phyloP scores from a whole-genome alignment of 768 basidiomycete genomes.

The Pilatotrama ljubarskyi region DNA sequence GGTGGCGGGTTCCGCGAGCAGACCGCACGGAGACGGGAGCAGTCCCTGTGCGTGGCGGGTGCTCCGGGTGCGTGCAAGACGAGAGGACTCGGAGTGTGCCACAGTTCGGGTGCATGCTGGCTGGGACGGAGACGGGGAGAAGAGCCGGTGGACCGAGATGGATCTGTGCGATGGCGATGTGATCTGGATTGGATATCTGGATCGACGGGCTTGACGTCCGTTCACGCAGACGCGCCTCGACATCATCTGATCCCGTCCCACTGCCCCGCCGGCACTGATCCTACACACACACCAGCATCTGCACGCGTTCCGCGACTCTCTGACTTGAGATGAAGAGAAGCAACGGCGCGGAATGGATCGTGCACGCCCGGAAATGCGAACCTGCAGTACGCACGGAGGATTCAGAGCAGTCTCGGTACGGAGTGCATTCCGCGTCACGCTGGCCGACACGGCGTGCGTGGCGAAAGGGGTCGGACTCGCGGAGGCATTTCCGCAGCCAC shows the following conservation, averaged over 20 bases:
- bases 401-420: not conserved
- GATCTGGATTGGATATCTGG: conserved; percentile 14
- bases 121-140: not conserved
- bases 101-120: not conserved
- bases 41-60: not conserved
- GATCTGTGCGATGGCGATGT: conserved; percentile 13
- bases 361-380: not conserved
- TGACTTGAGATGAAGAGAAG: not conserved
- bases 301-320: not conserved
- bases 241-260: conserved; percentile 13
- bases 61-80: not conserved
- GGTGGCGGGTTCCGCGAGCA: not conserved
- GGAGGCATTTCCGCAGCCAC: conserved; percentile 10
- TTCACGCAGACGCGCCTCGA: not conserved
- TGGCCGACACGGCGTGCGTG: not conserved
- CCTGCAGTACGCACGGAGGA: not conserved
- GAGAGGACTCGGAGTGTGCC: not conserved
- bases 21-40: not conserved
- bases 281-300: not conserved
- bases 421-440: not conserved
- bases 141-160: conserved; percentile 2
- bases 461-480: not conserved
- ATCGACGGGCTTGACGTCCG: conserved; percentile 11
- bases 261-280: too few species aligned
- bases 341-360: not conserved